A percentile compares a stretch with the other conserved stretches of the same genome.
These are phyloP conservation scores for Oemleria cerasiformis DNA, from an alignment of 306 rosid species.

Conservation along the genomic window DNA sequence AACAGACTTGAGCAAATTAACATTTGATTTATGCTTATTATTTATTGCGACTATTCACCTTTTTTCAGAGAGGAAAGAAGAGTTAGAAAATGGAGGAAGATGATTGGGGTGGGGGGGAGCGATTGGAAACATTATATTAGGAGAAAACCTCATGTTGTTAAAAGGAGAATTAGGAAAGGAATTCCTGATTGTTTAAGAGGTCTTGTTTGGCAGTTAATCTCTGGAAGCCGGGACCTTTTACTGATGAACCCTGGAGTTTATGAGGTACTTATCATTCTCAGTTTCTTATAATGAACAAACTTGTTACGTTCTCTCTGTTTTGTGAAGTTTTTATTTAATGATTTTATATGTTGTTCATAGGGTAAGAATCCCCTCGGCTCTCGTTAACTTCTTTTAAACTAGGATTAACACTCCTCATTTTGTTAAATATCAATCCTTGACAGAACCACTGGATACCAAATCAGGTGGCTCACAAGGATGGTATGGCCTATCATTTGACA, in stretches of 20 bases:
- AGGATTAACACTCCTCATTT: neutral
- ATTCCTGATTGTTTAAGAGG: constrained; percentile 99
- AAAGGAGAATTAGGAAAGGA: constrained; percentile 96
- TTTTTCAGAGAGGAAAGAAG: constrained; percentile 69
- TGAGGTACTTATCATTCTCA: constrained; percentile 56
- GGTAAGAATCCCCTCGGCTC: neutral
- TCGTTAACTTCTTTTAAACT: neutral
- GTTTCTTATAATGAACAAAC: constrained; percentile 17
- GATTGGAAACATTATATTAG: constrained; percentile 93
- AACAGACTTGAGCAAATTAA: neutral
- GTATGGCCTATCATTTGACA: neutral
- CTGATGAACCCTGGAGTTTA: constrained; percentile 99
- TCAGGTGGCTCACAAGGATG: neutral
- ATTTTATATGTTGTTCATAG: neutral
- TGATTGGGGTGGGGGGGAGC: constrained; percentile 99
- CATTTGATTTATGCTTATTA: neutral
- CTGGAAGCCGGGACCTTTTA: constrained; percentile 94
- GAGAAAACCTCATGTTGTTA: constrained; percentile 86
- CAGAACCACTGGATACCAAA: neutral
- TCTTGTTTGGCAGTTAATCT: constrained; percentile 97
- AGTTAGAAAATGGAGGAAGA: constrained; percentile 98
- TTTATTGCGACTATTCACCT: neutral
- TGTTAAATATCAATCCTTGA: neutral
- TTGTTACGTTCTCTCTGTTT: neutral
- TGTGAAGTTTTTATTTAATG: neutral